Percentiles rank a stretch among this genome's conserved stretches.
phyloP scores from a whole-genome alignment of 768 basidiomycete genomes.

The Tephrocybe sp. region DNA sequence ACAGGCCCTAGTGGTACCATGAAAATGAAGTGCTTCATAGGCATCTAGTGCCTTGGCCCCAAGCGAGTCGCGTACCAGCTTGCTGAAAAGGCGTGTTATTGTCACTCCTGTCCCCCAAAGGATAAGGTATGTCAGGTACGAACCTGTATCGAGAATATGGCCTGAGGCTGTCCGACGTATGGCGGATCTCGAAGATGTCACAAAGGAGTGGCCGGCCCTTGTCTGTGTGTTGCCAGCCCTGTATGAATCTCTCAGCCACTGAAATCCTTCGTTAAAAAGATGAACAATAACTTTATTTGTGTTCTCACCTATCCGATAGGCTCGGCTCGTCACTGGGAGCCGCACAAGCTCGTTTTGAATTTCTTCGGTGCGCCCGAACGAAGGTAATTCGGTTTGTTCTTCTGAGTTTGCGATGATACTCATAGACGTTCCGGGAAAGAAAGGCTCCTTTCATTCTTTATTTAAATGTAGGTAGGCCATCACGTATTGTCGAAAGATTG shows the following conservation, averaged over 20 bases:
- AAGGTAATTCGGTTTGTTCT: not conserved
- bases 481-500: too few species aligned
- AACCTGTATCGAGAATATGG: slow-evolving; percentile 51
- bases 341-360: not conserved
- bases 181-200: slow-evolving; percentile 52
- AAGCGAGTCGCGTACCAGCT: not conserved
- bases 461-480: too few species aligned
- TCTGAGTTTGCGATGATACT: not conserved
- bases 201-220: slow-evolving; percentile 50
- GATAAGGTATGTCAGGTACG: slow-evolving; percentile 5
- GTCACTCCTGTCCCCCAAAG: not conserved
- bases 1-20: slow-evolving; percentile 63
- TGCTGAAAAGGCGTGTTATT: not conserved
- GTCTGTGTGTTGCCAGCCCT: slow-evolving; percentile 57
- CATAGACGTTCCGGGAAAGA: too few species aligned
- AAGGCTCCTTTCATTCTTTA: too few species aligned
- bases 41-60: not conserved
- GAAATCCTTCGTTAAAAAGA: not conserved
- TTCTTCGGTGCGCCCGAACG: not conserved
- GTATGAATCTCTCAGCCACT: slow-evolving; percentile 31
- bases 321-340: not conserved
- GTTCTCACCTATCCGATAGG: not conserved
- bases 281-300: too few species aligned
- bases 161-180: slow-evolving; percentile 40
- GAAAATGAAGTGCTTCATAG: slow-evolving; percentile 34